These are phyloP conservation scores for Penicillium sp. DNA, from an alignment of 2,329 filamentous ascomycete species.

Conservation along the genomic window DNA sequence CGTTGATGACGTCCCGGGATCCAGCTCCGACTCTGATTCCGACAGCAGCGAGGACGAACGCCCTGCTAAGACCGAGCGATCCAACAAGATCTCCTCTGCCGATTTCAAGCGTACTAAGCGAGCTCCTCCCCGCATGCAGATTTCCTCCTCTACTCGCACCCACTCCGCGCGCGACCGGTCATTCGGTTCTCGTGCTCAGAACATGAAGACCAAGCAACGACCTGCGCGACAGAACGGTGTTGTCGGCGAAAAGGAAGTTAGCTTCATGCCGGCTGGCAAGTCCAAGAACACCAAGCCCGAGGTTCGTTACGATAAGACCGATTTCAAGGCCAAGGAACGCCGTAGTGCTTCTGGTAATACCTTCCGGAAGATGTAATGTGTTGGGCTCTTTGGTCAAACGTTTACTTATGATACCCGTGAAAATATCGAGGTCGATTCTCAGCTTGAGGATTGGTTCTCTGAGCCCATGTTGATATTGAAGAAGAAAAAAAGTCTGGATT, in stretches of 20 bases:
- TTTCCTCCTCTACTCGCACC: conserved; percentile 57
- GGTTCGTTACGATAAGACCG: conserved; percentile 24
- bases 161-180: conserved; percentile 56
- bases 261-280: conserved; percentile 60
- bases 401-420: conserved; percentile 6
- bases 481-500: conserved; percentile 9
- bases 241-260: conserved; percentile 60
- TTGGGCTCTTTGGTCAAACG: background rate
- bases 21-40: conserved; percentile 42
- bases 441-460: background rate
- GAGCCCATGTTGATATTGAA: background rate
- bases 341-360: conserved; percentile 55
- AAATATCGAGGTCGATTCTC: background rate
- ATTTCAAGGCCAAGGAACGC: conserved; percentile 45
- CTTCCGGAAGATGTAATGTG: conserved; percentile 50
- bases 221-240: conserved; percentile 38
- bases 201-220: conserved; percentile 42
- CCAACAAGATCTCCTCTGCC: conserved; percentile 56
- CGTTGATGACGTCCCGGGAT: conserved; percentile 54
- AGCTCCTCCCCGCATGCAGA: conserved; percentile 58
- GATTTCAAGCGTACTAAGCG: conserved; percentile 60
- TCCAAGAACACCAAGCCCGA: conserved; percentile 34
- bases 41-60: conserved; percentile 36
- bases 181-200: conserved; percentile 61
- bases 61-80: conserved; percentile 34